Conservation (phyloP, 805 yeast species). For the Candida sphagnicola region DNA sequence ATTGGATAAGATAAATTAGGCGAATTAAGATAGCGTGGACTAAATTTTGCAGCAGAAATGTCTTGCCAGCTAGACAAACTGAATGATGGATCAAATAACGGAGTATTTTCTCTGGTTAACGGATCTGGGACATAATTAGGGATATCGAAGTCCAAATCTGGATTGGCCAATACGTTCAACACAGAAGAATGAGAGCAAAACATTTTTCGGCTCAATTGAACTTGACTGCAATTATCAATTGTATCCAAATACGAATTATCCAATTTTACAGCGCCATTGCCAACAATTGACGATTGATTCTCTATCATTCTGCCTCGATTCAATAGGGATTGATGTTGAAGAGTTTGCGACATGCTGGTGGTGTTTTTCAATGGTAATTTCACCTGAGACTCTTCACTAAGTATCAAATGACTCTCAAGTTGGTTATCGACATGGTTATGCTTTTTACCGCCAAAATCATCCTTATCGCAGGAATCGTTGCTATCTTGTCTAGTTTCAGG, state of each 20-base stretch:
- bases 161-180: slow-evolving; percentile 35
- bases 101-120: slow-evolving; percentile 8
- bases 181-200: slow-evolving; percentile 36
- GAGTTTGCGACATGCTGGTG: no score
- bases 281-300: no score
- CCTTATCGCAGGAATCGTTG: no score
- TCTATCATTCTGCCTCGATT: no score
- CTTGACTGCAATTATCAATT: neutral
- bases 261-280: no score
- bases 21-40: neutral
- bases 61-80: slow-evolving; percentile 4
- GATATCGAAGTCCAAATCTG: slow-evolving; percentile 31
- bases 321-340: no score
- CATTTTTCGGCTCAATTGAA: slow-evolving; percentile 15
- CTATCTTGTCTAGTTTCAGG: neutral
- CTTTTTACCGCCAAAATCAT: no score
- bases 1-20: slow-evolving; percentile 6
- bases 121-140: slow-evolving; percentile 7
- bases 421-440: no score
- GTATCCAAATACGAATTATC: no score
- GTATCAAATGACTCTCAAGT: no score
- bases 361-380: no score
- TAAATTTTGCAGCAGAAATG: neutral
- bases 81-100: slow-evolving; percentile 12
- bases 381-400: no score